These are phyloP conservation scores for Bipolaris victoriae DNA, from an alignment of 2,329 filamentous ascomycete genomes.

Conservation along the genomic window DNA sequence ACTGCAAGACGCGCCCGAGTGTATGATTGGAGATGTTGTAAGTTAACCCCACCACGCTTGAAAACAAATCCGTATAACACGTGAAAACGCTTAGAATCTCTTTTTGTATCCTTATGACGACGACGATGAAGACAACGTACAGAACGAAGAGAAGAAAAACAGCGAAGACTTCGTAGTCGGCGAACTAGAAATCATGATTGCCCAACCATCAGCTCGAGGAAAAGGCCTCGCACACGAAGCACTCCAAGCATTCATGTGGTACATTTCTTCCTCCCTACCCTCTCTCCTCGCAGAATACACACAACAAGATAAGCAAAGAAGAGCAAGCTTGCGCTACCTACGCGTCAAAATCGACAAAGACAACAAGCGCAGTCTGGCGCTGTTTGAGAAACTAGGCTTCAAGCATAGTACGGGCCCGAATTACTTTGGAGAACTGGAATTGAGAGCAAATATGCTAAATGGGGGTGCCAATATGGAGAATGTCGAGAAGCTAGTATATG, in stretches of 20 bases:
- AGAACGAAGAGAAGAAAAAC: constrained; percentile 21
- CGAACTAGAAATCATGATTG: constrained; percentile 89
- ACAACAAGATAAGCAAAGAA: constrained; percentile 15
- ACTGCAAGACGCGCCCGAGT: constrained; percentile 59
- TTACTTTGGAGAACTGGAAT: constrained; percentile 72
- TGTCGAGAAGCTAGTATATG: not conserved
- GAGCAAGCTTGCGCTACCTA: constrained; percentile 53
- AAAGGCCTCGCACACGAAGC: constrained; percentile 70
- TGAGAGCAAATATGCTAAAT: not conserved
- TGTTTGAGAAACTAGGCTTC: constrained; percentile 69
- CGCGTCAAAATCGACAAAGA: constrained; percentile 66
- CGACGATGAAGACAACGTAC: constrained; percentile 14
- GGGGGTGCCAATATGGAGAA: not conserved
- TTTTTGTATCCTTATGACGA: constrained; percentile 65
- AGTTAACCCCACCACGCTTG: not conserved
- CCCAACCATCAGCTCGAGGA: constrained; percentile 62
- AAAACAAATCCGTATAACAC: not conserved
- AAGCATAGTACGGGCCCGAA: constrained; percentile 59
- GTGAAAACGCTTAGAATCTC: constrained; percentile 55
- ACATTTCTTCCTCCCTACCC: constrained; percentile 62
- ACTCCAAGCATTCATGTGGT: constrained; percentile 71
- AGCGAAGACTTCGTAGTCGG: constrained; percentile 51
- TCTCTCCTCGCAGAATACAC: constrained; percentile 65
- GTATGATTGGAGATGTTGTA: constrained; percentile 56
- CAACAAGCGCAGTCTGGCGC: constrained; percentile 62